A percentile compares a stretch with the other conserved stretches of the same genome.
Evolutionary conservation across 2,329 filamentous ascomycete species (phyloP).

Genomic region (Rutstroemia sp.): DNA sequence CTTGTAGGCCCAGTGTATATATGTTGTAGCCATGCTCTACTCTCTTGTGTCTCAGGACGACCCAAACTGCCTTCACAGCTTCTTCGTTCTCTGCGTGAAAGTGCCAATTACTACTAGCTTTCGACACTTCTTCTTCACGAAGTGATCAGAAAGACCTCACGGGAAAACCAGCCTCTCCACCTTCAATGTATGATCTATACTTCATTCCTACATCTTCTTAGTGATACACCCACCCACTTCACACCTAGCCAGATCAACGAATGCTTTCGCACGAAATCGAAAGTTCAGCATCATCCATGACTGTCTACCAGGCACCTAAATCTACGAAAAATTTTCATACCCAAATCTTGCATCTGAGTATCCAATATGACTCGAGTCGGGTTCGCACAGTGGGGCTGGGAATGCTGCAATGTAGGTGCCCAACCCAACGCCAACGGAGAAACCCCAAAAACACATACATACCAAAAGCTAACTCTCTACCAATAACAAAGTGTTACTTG

Average conservation of each 20-base stretch:
- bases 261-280: no score
- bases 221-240: no score
- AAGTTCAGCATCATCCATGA: no score
- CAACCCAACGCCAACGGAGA: not conserved
- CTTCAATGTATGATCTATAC: no score
- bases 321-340: not conserved
- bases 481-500: not conserved
- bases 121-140: no score
- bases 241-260: no score
- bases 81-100: no score
- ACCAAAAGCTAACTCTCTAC: not conserved
- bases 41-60: not conserved
- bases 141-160: no score
- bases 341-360: not conserved
- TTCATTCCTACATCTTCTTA: no score
- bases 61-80: no score
- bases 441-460: not conserved
- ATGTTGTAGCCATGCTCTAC: not conserved
- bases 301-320: not conserved
- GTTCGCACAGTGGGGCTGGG: slow-evolving; percentile 6
- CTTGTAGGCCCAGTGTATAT: not conserved
- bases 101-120: no score
- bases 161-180: no score
- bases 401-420: slow-evolving; percentile 5
- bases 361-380: not conserved